phyloP scores from a whole-genome alignment of 2,329 filamentous ascomycete genomes.

The Penicillium sp. region DNA sequence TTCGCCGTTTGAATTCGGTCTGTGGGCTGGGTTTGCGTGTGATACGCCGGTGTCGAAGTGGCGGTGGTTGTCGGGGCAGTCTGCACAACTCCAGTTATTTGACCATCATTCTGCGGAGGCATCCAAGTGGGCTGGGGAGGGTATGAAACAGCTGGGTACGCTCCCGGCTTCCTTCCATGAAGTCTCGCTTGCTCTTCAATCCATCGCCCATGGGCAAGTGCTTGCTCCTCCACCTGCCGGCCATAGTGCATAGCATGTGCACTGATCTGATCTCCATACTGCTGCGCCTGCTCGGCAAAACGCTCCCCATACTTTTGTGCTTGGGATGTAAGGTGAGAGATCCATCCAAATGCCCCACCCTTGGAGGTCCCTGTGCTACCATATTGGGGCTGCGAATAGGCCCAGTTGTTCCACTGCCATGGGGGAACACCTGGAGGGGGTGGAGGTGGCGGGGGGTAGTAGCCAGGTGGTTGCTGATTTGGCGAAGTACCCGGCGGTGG shows the following conservation, averaged over 20 bases:
- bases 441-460: constrained; percentile 24
- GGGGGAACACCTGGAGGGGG: constrained; percentile 21
- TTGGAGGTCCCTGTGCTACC: constrained; percentile 22
- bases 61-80: constrained; percentile 1
- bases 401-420: constrained; percentile 31
- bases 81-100: constrained; percentile 1
- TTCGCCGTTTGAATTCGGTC: no score
- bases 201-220: constrained; percentile 37
- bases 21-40: background rate
- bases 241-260: constrained; percentile 38
- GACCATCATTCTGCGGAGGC: background rate
- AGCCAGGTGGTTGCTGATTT: constrained; percentile 22
- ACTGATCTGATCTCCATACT: constrained; percentile 35
- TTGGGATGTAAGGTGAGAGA: constrained; percentile 35
- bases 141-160: constrained; percentile 19
- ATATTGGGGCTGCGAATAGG: constrained; percentile 25
- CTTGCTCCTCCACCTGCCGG: constrained; percentile 40
- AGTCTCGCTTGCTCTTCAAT: constrained; percentile 39
- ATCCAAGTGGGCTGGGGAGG: constrained; percentile 16
- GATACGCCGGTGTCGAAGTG: background rate
- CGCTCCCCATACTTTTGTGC: constrained; percentile 43
- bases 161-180: constrained; percentile 25
- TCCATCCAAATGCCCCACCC: constrained; percentile 33
- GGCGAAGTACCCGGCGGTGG: background rate
- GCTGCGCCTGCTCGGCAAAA: constrained; percentile 34